A percentile compares a stretch with the other conserved stretches of the same genome.
phyloP scores from a whole-genome alignment of 2,329 filamentous ascomycete genomes.

The Coniochaeta sp. region DNA sequence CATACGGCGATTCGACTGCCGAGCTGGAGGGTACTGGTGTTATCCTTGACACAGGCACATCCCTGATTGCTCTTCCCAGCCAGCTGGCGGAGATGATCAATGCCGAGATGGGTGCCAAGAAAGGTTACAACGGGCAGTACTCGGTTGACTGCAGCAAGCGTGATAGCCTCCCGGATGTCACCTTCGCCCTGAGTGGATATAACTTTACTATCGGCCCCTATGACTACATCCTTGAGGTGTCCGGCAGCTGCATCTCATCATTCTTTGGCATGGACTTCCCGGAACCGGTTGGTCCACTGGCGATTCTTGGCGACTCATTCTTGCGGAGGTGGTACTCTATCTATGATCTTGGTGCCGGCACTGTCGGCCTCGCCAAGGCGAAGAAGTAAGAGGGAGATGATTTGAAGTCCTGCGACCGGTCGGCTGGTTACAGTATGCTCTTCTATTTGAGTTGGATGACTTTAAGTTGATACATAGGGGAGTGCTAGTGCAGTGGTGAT shows the following conservation, averaged over 20 bases:
- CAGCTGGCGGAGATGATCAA: constrained; percentile 61
- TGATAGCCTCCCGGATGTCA: constrained; percentile 77
- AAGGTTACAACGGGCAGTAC: constrained; percentile 96
- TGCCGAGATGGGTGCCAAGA: constrained; percentile 96
- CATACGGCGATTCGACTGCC: constrained; percentile 76
- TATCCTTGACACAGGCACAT: constrained; percentile 97
- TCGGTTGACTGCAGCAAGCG: constrained; percentile 83
- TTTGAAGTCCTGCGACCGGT: background rate
- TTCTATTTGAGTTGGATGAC: background rate
- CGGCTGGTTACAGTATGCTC: background rate
- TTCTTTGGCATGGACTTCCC: constrained; percentile 97
- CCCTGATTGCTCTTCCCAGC: constrained; percentile 40
- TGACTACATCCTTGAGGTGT: constrained; percentile 94
- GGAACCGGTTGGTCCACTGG: constrained; percentile 80
- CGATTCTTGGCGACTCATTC: constrained; percentile 87
- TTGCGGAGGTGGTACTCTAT: constrained; percentile 88
- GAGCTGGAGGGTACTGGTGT: constrained; percentile 92
- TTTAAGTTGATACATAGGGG: background rate
- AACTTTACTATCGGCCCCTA: constrained; percentile 85
- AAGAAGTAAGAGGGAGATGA: constrained; percentile 39
- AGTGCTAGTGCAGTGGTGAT: background rate
- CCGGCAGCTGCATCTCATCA: constrained; percentile 91
- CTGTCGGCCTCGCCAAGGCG: constrained; percentile 82
- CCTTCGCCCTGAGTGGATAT: constrained; percentile 82
- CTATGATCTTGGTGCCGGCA: constrained; percentile 85